Evolutionary conservation across 73 alveolate species (phyloP).

Genomic region (Stentor coeruleus): DNA sequence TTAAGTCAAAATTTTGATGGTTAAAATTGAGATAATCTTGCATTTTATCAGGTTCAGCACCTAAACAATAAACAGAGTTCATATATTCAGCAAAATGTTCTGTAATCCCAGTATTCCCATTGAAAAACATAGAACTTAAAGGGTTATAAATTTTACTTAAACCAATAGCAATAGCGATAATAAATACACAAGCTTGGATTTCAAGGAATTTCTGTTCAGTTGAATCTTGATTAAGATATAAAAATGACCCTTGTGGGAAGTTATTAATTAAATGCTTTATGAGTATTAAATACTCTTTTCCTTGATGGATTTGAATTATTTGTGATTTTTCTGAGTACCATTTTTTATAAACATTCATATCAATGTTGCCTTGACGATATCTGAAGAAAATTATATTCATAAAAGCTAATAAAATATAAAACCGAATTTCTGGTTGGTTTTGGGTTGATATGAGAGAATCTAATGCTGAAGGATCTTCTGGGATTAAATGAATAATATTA

Average conservation of each 20-base stretch:
- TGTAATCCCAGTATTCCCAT: neutral
- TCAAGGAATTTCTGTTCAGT: neutral
- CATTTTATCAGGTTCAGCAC: slow-evolving; percentile 6
- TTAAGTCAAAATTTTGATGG: slow-evolving; percentile 5
- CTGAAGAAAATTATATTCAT: neutral
- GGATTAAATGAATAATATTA: neutral
- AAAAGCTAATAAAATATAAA: neutral
- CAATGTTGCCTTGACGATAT: neutral
- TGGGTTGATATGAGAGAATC: neutral
- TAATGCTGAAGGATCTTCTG: neutral
- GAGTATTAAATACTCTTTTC: neutral
- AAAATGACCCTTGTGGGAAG: neutral
- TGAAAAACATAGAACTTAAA: neutral
- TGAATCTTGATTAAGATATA: neutral
- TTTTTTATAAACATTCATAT: neutral
- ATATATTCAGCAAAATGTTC: neutral
- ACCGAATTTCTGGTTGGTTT: neutral
- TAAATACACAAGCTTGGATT: neutral
- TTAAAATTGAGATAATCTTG: neutral
- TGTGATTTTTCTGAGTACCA: neutral
- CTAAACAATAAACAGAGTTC: neutral
- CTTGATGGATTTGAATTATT: neutral
- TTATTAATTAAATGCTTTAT: neutral
- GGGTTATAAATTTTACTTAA: neutral
- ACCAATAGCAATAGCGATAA: neutral